Base-by-base conservation (phyloP, 371 early-diverging fungal species). In the Mucor mucedo region DNA sequence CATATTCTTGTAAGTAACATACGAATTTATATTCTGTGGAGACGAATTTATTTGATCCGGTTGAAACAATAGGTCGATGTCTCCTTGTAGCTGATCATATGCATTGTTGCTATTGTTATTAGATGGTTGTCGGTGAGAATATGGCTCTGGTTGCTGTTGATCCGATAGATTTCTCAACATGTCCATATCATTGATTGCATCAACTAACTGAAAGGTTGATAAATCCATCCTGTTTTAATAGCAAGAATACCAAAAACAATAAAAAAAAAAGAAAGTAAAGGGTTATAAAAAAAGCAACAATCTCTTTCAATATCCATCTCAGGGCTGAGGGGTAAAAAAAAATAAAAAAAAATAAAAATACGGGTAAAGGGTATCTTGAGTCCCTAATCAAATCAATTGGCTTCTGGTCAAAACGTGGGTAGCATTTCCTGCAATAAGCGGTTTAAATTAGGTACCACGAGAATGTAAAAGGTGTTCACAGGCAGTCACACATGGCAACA, bases 361-460 rank as follows among this genome's bases (percentile, higher is more conserved):
- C 40, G 33, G 11, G 48, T 55, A 62, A 47, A 47, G 52, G 38
- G 52, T 52, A 61, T 30, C 41, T 29, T 49, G 50, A 16, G n/a
- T 30, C 13, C 38, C 21, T 49, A 68, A 49, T 63, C 68, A 68
- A 68, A 68, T 68, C 68, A 68, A 68, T 55, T 68, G 54, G 5
- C 60, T 62, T 68, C 59, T 63, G 63, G 44, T 30, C 45, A 63
- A 63, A 68, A 68, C 68, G 68, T 68, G 68, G 68, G 55, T 54
- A 38, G 14, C 5, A 44, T 55, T 39, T 60, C 50, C 60, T 60
- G 66, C 61, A 66, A 66, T 66, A 66, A 66, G 48, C 48, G 60
- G 65, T 39, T 53, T 54, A 42, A 32, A 39, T 13, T 47, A 27
- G 54, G 62, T 62, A 45, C 55, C 47, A 62, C 62, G 54, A 53